These are phyloP conservation scores for Neotropicomus parvogracilis DNA, from an alignment of 1,284 basidiomycete genomes.

Conservation along the genomic window DNA sequence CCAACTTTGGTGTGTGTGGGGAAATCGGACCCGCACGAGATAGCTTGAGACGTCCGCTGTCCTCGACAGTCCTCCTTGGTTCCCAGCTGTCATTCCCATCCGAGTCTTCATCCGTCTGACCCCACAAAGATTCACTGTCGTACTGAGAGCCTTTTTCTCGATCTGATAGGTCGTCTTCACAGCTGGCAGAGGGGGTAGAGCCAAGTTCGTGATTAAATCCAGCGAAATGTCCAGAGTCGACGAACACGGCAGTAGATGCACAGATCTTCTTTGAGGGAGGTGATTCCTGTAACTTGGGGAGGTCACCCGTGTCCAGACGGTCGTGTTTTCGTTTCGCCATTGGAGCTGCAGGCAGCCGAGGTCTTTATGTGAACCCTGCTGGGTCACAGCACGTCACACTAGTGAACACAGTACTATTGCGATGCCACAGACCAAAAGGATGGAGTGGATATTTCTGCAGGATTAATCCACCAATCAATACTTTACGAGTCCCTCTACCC, in stretches of 20 bases:
- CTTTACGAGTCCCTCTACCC: background rate
- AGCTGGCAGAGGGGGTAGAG: slow-evolving; percentile 7
- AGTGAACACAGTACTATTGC: too few species aligned
- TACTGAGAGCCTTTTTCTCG: slow-evolving; percentile 6
- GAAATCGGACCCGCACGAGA: slow-evolving; percentile 5
- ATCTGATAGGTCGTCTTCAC: slow-evolving; percentile 9
- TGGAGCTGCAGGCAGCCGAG: too few species aligned
- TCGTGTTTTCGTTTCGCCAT: slow-evolving; percentile 32
- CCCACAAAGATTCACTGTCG: background rate
- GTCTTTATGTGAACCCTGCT: too few species aligned
- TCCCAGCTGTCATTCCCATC: background rate
- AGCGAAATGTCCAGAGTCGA: background rate
- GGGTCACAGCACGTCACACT: too few species aligned
- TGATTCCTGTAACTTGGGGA: slow-evolving; percentile 32
- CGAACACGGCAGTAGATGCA: background rate
- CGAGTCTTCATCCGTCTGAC: slow-evolving; percentile 1
- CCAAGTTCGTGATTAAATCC: background rate
- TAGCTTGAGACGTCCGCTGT: slow-evolving; percentile 17
- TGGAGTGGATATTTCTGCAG: too few species aligned
- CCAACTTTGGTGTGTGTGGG: background rate
- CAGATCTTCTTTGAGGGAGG: slow-evolving; percentile 24
- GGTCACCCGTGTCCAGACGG: slow-evolving; percentile 33
- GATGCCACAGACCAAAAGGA: too few species aligned
- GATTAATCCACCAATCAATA: too few species aligned
- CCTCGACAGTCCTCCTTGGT: slow-evolving; percentile 2